Evolutionary conservation across 2,329 filamentous ascomycete genomes (phyloP).

Genomic region (Phialemoniopsis sp.): DNA sequence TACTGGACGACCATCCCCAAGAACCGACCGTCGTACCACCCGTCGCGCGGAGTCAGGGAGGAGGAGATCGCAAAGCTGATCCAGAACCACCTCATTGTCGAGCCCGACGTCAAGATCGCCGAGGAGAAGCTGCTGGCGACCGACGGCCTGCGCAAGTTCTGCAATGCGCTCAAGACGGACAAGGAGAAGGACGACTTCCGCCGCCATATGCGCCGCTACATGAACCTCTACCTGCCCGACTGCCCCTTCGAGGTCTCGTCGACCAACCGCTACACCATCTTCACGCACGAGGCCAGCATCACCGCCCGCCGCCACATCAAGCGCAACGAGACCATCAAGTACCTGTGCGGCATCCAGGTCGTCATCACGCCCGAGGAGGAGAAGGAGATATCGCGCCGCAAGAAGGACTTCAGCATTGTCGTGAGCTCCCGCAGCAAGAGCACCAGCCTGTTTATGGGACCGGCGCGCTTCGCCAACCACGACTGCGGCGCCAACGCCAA

Average conservation of each 20-base stretch:
- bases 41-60: constrained; percentile 72
- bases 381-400: constrained; percentile 69
- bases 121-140: constrained; percentile 70
- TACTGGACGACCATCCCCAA: constrained; percentile 98
- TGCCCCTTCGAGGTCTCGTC: constrained; percentile 89
- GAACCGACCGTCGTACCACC: constrained; percentile 81
- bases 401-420: constrained; percentile 96
- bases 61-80: constrained; percentile 58
- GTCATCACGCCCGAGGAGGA: constrained; percentile 91
- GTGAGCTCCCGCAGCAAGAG: constrained; percentile 89
- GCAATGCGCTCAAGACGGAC: constrained; percentile 62
- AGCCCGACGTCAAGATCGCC: constrained; percentile 66
- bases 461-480: constrained; percentile 94
- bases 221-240: constrained; percentile 88
- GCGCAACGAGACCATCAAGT: constrained; percentile 83
- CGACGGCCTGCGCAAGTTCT: constrained; percentile 69
- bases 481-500: constrained; percentile 91
- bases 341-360: constrained; percentile 86
- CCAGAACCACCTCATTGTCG: constrained; percentile 65
- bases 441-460: constrained; percentile 88
- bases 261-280: constrained; percentile 93
- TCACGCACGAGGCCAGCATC: constrained; percentile 82
- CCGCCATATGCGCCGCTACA: constrained; percentile 82
- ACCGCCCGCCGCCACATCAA: constrained; percentile 76
- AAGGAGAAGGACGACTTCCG: constrained; percentile 85